phyloP scores from a whole-genome alignment of 306 rosid genomes.

The Glycine latifolia region DNA sequence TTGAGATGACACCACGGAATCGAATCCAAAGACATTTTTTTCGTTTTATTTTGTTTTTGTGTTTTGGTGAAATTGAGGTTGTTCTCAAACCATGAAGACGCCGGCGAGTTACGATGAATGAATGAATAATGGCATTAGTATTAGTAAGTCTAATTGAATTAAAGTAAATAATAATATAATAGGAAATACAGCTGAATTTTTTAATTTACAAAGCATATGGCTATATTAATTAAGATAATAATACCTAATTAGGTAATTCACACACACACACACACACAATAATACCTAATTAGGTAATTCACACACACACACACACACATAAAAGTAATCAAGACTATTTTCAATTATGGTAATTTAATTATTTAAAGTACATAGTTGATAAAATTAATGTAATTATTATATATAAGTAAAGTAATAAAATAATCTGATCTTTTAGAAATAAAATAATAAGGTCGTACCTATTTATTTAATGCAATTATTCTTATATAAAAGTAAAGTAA shows the following conservation, averaged over 20 bases:
- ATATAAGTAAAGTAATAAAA: neutral
- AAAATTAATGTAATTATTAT: neutral
- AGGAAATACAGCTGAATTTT: neutral
- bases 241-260: too few relatives aligned
- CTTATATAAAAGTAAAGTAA: too few relatives aligned
- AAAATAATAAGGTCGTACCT: too few relatives aligned
- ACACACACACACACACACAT: too few relatives aligned
- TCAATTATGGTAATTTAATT: neutral
- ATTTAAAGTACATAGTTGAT: neutral
- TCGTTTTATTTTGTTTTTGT: constrained; percentile 5
- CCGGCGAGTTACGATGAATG: neutral
- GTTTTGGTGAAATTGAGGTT: constrained; percentile 27
- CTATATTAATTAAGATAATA: too few relatives aligned
- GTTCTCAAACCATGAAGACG: constrained; percentile 41
- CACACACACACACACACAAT: too few relatives aligned
- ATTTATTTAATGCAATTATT: too few relatives aligned
- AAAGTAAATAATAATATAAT: neutral
- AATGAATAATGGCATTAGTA: neutral
- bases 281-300: too few relatives aligned
- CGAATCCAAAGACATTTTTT: constrained; percentile 57
- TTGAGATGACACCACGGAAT: constrained; percentile 50
- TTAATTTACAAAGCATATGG: too few relatives aligned
- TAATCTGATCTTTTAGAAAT: too few relatives aligned
- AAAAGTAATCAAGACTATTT: too few relatives aligned
- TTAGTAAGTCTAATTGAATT: neutral